Base-by-base conservation (phyloP, 805 yeast species). In the Candida maesae region DNA sequence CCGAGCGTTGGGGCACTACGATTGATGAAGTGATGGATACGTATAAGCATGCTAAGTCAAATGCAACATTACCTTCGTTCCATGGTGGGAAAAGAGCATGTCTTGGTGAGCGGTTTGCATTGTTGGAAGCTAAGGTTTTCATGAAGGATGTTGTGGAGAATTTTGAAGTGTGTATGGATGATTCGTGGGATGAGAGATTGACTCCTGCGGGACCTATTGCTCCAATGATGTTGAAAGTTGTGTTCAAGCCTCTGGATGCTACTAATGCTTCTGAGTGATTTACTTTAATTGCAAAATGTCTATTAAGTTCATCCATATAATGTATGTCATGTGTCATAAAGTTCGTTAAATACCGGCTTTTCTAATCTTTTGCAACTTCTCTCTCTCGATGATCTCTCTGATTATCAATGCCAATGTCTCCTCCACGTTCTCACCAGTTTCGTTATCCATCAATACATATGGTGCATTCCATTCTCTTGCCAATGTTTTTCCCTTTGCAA, bases 401-500 rank as follows among this genome's bases (percentile, higher is more conserved):
- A 83, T 66, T 61, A 81, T 62, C 41, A 81, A 54, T 3, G 81
- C 71, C 35, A 83, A 44, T 1, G 77, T 67, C 40, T 73, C 78
- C 42, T 83, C 88, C 7, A 79, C 76, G 37, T 71, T 71, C 7
- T 63, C 61, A 47, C 73, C 71, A 30, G 62, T 60, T 27, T 70
- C 67, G 39, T 72, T 74, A 49, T 83, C 87, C n/a, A 81, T 64
- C 4, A 76, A 74, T 10, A 81, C 67, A 59, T 81, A 84, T 0
- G 85, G 79, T 49, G 82, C 73, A 2, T 72, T 68, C 91, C 91
- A 84, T 17, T 64, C 53, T 16, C 64, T 57, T 0, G 88, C 86
- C 37, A 82, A 55, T 21, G 70, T 59, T 42, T 65, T 66, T 0
- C 93, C 95, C 41, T 71, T 64, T 32, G 74, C 75, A 3, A 84